Percentiles rank a stretch among this genome's conserved stretches.
Conservation (phyloP, 305 asterid species). For the Rubia occidens region DNA sequence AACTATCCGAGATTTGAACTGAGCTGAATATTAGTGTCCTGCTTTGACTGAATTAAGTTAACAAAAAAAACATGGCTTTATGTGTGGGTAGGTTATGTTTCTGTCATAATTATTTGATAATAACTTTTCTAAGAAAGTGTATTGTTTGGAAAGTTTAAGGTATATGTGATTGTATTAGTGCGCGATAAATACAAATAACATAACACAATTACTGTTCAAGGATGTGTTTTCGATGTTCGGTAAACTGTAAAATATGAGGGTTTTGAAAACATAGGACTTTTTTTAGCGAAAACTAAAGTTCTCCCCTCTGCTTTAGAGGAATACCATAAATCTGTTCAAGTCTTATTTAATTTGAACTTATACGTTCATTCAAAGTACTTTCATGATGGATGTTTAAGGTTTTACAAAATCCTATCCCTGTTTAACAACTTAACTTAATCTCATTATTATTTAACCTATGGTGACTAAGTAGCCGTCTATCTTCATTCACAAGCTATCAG, state of each 20-base stretch:
- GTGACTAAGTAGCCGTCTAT: constrained; percentile 64
- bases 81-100: not conserved
- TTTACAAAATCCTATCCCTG: not conserved
- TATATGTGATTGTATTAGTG: not conserved
- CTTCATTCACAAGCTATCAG: constrained; percentile 71
- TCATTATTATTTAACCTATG: constrained; percentile 49
- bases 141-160: not conserved
- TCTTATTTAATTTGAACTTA: not conserved
- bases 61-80: no score
- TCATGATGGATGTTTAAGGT: not conserved
- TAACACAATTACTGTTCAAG: not conserved
- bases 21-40: no score
- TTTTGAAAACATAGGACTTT: not conserved
- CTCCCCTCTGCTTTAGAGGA: no score
- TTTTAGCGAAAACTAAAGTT: not conserved
- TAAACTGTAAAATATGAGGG: not conserved
- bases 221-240: not conserved
- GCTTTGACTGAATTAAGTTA: no score
- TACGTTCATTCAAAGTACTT: not conserved
- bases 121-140: not conserved
- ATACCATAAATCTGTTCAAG: not conserved
- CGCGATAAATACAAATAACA: no score
- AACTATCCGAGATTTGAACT: no score
- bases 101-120: not conserved
- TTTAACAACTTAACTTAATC: not conserved